These are phyloP conservation scores for Bryoerythrophyllum caledonicum DNA, from an alignment of 225 moss, liverwort and hornwort species.

Conservation along the genomic window DNA sequence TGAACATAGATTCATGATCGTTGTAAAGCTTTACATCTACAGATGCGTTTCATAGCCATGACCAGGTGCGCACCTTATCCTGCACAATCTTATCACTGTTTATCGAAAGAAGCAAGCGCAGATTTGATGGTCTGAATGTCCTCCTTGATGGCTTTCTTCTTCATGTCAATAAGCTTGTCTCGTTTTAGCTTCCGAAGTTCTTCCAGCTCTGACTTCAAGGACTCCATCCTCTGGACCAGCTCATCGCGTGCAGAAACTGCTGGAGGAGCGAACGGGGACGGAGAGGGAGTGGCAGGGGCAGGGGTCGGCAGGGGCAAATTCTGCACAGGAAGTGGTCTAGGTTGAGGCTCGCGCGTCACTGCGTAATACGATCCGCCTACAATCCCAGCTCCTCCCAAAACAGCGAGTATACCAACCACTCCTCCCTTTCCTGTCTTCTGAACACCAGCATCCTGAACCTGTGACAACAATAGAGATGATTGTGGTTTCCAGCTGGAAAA, in stretches of 20 bases:
- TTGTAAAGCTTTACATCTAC: slow-evolving; percentile 14
- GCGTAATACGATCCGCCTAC: slow-evolving; percentile 64
- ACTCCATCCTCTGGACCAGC: slow-evolving; percentile 48
- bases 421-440: slow-evolving; percentile 49
- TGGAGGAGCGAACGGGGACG: slow-evolving; percentile 44
- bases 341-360: slow-evolving; percentile 45
- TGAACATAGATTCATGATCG: not conserved
- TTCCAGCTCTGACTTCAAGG: slow-evolving; percentile 58
- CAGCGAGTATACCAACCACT: slow-evolving; percentile 36
- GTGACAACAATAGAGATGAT: slow-evolving; percentile 9
- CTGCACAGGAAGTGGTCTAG: slow-evolving; percentile 38
- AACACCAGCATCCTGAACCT: slow-evolving; percentile 43
- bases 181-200: slow-evolving; percentile 75
- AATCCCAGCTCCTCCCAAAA: slow-evolving; percentile 48
- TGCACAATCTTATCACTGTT: not conserved
- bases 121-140: slow-evolving; percentile 76
- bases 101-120: slow-evolving; percentile 71
- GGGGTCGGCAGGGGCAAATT: slow-evolving; percentile 22
- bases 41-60: slow-evolving; percentile 7
- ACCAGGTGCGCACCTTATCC: slow-evolving; percentile 17
- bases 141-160: slow-evolving; percentile 82
- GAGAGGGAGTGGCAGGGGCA: slow-evolving; percentile 2
- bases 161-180: slow-evolving; percentile 74
- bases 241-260: slow-evolving; percentile 68
- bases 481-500: not conserved